phyloP scores from a whole-genome alignment of 176 grass and related monocot species.

The Carex parvula region DNA sequence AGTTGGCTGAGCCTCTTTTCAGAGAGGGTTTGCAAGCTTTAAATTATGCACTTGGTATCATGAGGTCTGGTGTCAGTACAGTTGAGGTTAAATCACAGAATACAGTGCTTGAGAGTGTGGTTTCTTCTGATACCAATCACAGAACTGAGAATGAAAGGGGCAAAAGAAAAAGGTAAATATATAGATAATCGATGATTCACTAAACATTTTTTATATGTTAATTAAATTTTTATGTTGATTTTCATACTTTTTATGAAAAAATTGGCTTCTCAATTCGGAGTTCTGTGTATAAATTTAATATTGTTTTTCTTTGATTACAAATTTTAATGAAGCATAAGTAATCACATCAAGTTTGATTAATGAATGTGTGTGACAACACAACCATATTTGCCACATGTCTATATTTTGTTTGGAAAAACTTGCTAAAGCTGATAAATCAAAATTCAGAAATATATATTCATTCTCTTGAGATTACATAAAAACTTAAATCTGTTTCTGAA shows the following conservation, averaged over 20 bases:
- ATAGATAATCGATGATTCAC: neutral
- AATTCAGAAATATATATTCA: neutral
- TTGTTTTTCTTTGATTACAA: too few relatives aligned
- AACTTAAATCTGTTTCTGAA: neutral
- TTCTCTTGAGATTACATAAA: neutral
- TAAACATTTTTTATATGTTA: neutral
- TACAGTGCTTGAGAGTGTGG: neutral
- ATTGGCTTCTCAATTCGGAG: neutral
- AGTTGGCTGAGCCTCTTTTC: constrained; percentile 28
- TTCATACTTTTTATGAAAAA: neutral
- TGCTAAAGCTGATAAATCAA: too few relatives aligned
- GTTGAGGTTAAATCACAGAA: neutral
- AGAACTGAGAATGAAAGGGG: neutral
- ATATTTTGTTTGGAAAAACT: neutral
- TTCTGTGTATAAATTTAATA: neutral
- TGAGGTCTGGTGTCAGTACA: neutral
- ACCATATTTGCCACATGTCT: neutral
- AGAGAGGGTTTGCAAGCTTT: constrained; percentile 14
- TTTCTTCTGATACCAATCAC: neutral
- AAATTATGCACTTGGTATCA: constrained; percentile 15
- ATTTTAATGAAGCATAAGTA: too few relatives aligned
- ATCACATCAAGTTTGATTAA: neutral
- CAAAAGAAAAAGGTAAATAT: constrained; percentile 19
- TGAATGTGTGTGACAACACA: neutral
- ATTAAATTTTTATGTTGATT: neutral